phyloP scores from a whole-genome alignment of 495 filamentous ascomycete genomes.

The Acidomyces sp. region DNA sequence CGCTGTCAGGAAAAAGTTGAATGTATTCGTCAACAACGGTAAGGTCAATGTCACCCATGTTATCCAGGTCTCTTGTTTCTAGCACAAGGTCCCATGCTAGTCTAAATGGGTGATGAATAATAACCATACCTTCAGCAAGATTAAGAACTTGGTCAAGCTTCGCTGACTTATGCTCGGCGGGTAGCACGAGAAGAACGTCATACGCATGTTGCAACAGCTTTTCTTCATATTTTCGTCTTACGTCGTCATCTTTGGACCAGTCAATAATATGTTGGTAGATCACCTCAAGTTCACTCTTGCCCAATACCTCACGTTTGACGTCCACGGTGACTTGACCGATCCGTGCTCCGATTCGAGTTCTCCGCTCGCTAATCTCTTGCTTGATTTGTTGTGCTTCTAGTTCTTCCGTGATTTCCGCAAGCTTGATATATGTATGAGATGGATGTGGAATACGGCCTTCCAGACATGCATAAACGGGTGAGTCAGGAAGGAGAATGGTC shows the following conservation, averaged over 20 bases:
- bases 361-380: slow-evolving; percentile 73
- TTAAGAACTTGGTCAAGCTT: slow-evolving; percentile 60
- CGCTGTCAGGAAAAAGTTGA: slow-evolving; percentile 69
- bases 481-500: slow-evolving; percentile 60
- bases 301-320: slow-evolving; percentile 73
- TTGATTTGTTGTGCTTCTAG: slow-evolving; percentile 90
- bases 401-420: slow-evolving; percentile 72
- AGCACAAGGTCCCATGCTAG: slow-evolving; percentile 82
- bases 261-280: slow-evolving; percentile 73
- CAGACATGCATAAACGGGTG: slow-evolving; percentile 63
- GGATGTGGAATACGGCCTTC: slow-evolving; percentile 79
- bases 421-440: slow-evolving; percentile 61
- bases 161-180: slow-evolving; percentile 46
- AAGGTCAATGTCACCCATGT: slow-evolving; percentile 51
- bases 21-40: slow-evolving; percentile 65
- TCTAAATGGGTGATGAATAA: slow-evolving; percentile 83
- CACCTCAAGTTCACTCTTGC: slow-evolving; percentile 52
- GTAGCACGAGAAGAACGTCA: slow-evolving; percentile 56
- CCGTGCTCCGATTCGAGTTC: slow-evolving; percentile 75
- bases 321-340: slow-evolving; percentile 70
- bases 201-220: slow-evolving; percentile 73
- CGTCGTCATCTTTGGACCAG: slow-evolving; percentile 77
- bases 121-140: slow-evolving; percentile 78
- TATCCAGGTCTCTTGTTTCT: slow-evolving; percentile 74
- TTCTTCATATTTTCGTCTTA: slow-evolving; percentile 75